Evolutionary conservation across 2,329 filamentous ascomycete species (phyloP).

Genomic region (Aspergillus aculeatinus): DNA sequence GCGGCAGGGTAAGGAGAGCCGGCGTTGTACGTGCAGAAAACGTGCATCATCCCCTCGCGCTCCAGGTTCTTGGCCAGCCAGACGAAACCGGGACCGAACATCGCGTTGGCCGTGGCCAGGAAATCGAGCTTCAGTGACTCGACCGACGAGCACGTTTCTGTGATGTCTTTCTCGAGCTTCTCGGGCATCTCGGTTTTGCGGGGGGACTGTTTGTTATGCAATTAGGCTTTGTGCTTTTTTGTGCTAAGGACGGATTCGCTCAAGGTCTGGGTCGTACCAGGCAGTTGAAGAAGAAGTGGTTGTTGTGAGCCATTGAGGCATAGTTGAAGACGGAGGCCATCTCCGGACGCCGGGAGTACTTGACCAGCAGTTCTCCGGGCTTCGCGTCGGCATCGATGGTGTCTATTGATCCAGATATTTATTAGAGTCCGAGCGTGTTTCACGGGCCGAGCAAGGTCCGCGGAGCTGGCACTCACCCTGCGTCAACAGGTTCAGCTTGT

Average conservation of each 20-base stretch:
- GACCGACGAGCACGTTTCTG: slow-evolving; percentile 73
- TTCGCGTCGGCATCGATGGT: slow-evolving; percentile 62
- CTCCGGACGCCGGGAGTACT: slow-evolving; percentile 74
- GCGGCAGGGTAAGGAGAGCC: slow-evolving; percentile 84
- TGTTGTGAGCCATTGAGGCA: slow-evolving; percentile 95
- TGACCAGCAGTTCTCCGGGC: slow-evolving; percentile 67
- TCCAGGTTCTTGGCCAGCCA: slow-evolving; percentile 74
- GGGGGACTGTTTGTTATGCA: slow-evolving; percentile 35
- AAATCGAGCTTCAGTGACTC: slow-evolving; percentile 80
- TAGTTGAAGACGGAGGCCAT: slow-evolving; percentile 87
- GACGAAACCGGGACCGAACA: slow-evolving; percentile 97
- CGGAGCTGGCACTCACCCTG: slow-evolving; percentile 57
- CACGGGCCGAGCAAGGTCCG: not conserved
- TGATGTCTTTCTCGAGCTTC: slow-evolving; percentile 59
- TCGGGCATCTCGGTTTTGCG: slow-evolving; percentile 54
- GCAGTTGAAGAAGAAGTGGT: slow-evolving; percentile 57
- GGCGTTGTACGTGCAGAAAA: slow-evolving; percentile 87
- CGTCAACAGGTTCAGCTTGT: slow-evolving; percentile 73
- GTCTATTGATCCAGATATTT: slow-evolving; percentile 46
- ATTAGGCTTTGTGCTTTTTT: slow-evolving; percentile 14
- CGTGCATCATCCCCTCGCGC: slow-evolving; percentile 53
- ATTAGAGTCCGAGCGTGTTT: not conserved
- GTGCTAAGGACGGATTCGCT: not conserved
- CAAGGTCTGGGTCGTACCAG: slow-evolving; percentile 33
- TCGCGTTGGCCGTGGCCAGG: slow-evolving; percentile 74